phyloP scores from a whole-genome alignment of 2,329 filamentous ascomycete genomes.

The Epichloe brachyelytri region DNA sequence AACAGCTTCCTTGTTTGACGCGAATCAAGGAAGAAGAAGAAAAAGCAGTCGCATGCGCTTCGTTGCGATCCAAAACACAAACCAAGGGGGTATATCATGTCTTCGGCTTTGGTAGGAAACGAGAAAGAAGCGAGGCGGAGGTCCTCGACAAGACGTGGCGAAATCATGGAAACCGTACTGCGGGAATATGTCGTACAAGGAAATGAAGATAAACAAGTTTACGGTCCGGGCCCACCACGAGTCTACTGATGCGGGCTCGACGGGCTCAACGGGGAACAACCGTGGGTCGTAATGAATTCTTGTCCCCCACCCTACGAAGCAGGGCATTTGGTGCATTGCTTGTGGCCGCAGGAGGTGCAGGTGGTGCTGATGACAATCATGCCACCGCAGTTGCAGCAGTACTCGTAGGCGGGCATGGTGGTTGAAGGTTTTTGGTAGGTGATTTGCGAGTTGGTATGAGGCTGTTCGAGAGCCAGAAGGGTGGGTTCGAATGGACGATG shows the following conservation, averaged over 20 bases:
- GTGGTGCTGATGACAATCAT: slow-evolving; percentile 45
- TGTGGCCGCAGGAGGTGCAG: slow-evolving; percentile 37
- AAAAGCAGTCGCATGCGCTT: neutral
- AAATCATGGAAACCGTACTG: neutral
- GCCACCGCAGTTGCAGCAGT: slow-evolving; percentile 42
- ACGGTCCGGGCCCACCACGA: no score
- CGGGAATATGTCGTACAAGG: neutral
- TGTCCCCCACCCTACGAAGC: neutral
- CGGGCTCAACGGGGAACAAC: no score
- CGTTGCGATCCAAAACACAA: neutral
- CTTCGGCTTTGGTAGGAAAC: neutral
- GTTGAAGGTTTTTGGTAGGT: neutral
- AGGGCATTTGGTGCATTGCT: slow-evolving; percentile 35
- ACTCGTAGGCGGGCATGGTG: slow-evolving; percentile 33
- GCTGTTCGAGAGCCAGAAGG: neutral
- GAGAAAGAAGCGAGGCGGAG: neutral
- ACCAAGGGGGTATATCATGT: neutral
- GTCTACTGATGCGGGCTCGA: no score
- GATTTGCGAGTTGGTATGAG: neutral
- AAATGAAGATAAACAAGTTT: neutral
- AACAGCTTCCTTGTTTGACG: neutral
- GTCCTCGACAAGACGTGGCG: no score
- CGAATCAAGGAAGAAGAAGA: neutral
- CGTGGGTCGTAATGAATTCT: neutral
- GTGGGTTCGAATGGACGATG: neutral